Evolutionary conservation across 75 land plant genomes (phyloP), one percentile per base, ranked within the genome.

Genomic region (Picea sitchensis): DNA sequence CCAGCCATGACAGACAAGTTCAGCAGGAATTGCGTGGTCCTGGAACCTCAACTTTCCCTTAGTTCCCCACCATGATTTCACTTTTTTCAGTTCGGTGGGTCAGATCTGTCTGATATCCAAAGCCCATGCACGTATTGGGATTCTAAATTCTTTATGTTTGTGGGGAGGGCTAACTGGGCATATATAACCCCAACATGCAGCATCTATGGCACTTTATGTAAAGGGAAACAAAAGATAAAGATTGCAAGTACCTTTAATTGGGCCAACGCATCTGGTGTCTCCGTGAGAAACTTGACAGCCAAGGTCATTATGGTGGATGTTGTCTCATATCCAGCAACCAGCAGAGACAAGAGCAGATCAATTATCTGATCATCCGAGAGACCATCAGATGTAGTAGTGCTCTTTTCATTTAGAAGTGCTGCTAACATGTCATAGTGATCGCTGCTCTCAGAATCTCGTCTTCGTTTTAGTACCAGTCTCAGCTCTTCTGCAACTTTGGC

Each of bases 301-400:
- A 94, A 83, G 58, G 94, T 92, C 90, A 96, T 94, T 80, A 85
- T 87, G 68, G 92, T 92, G 26, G 94, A 89, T 3, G 98, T 93
- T 14, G 98, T 96, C 76, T 96, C 96, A 38, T 96, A 92, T 36
- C 96, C 98, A 8, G 96, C 96, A 41, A 96, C 94, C 32, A 96
- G 87, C 60, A 96, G 62, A 38, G 91, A 81, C 69, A 92, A 72
- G 59, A 96, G 34, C 77, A 92, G 86, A 63, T 96, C 98, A 59
- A 90, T 85, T 1, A 91, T 86, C 79, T 91, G 84, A 76, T 90
- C 91, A 23, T 96, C 93, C 58, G 90, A 87, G 18, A 91, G 80
- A 17, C 77, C 83, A 51, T 51, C 56, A 51, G 56, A 51, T 51
- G 56, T 11, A 51, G 56, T 51, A 51, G 56, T 51, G 18, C 44